Evolutionary conservation across 2,329 filamentous ascomycete species (phyloP).

Genomic region (Diaporthe eres): DNA sequence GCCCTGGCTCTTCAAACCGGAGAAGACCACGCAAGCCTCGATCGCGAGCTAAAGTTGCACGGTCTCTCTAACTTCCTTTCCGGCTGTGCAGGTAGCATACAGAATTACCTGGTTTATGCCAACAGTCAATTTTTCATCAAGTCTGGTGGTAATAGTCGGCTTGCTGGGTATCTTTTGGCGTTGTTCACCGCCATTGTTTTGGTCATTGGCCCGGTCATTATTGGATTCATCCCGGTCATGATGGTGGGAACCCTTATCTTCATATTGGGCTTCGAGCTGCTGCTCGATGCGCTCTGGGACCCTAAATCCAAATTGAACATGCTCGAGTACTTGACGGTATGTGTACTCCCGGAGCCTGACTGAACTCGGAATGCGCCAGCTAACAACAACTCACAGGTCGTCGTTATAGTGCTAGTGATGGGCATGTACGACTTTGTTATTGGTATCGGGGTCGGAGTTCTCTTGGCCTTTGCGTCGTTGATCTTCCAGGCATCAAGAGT

Average conservation of each 20-base stretch:
- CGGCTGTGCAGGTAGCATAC: conserved; percentile 87
- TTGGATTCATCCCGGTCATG: conserved; percentile 96
- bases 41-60: conserved; percentile 92
- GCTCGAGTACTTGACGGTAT: conserved; percentile 89
- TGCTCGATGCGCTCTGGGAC: conserved; percentile 89
- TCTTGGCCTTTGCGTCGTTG: conserved; percentile 90
- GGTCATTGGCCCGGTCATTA: conserved; percentile 86
- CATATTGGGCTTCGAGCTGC: conserved; percentile 90
- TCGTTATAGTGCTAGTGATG: conserved; percentile 95
- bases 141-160: conserved; percentile 87
- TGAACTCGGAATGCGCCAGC: conserved; percentile 8
- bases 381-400: conserved; percentile 64
- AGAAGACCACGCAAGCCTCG: conserved; percentile 92
- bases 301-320: conserved; percentile 90
- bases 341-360: conserved; percentile 44
- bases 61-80: conserved; percentile 94
- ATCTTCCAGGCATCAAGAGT: conserved; percentile 93
- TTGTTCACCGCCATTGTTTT: conserved; percentile 84
- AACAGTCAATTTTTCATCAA: conserved; percentile 98
- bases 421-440: conserved; percentile 96
- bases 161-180: conserved; percentile 90
- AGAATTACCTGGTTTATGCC: conserved; percentile 98
- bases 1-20: conserved; percentile 91
- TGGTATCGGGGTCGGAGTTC: conserved; percentile 91
- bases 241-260: conserved; percentile 97